Conservation (phyloP, 768 basidiomycete genomes). For the Gyrodon lividus region DNA sequence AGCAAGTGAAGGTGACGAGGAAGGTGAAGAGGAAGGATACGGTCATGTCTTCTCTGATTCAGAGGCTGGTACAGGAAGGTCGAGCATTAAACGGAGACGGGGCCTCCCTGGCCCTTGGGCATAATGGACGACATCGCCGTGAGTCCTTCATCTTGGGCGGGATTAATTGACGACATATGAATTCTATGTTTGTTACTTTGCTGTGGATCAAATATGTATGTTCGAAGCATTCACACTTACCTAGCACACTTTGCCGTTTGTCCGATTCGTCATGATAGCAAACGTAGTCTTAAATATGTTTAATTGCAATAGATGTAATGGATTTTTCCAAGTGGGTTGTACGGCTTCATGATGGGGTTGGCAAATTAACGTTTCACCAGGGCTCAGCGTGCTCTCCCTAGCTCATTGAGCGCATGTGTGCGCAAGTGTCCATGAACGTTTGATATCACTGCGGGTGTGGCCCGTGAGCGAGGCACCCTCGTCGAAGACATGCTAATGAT, state of each 20-base stretch:
- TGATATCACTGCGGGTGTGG: too few relatives aligned
- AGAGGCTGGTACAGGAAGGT: conserved; percentile 12
- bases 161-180: neutral
- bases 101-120: conserved; percentile 36
- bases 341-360: too few relatives aligned
- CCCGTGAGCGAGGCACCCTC: too few relatives aligned
- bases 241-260: neutral
- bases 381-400: neutral
- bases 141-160: conserved; percentile 4
- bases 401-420: too few relatives aligned
- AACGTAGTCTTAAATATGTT: conserved; percentile 14
- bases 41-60: conserved; percentile 21
- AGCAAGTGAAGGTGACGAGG: conserved; percentile 26
- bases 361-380: too few relatives aligned
- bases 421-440: too few relatives aligned
- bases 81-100: conserved; percentile 28
- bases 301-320: conserved; percentile 24
- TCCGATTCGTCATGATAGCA: conserved; percentile 1
- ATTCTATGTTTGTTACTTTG: conserved; percentile 5
- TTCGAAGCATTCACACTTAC: conserved; percentile 2
- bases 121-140: conserved; percentile 29
- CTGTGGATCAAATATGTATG: neutral
- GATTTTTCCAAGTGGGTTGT: conserved; percentile 7
- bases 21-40: conserved; percentile 27
- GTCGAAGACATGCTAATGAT: too few relatives aligned